A percentile compares a stretch with the other conserved stretches of the same genome.
Evolutionary conservation across 257 asterid genomes (phyloP).

Genomic region (Capsicum rhomboideum): DNA sequence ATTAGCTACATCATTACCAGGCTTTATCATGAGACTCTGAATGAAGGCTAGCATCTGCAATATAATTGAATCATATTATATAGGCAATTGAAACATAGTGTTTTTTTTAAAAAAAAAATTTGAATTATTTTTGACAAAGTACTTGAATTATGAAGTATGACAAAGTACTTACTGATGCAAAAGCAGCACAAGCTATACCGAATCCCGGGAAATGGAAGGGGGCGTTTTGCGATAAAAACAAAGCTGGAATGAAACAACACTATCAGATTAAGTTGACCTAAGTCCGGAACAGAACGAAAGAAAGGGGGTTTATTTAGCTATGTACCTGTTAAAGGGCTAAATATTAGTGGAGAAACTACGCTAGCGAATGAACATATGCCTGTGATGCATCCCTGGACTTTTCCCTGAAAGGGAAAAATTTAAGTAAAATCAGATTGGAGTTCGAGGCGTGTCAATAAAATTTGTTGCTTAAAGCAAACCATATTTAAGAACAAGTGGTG

Average conservation of each 20-base stretch:
- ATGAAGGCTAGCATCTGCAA: conserved; percentile 76
- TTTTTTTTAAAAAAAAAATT: too few species aligned
- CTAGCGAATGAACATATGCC: conserved; percentile 68
- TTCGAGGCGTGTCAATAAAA: neutral
- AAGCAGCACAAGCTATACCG: conserved; percentile 68
- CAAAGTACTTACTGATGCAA: conserved; percentile 50
- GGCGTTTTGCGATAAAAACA: conserved; percentile 64
- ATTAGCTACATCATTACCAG: conserved; percentile 15
- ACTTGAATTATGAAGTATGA: neutral
- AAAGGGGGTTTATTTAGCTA: neutral
- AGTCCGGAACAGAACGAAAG: neutral
- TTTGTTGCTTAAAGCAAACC: neutral
- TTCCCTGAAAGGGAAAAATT: conserved; percentile 67
- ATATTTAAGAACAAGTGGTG: neutral
- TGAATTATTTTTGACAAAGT: too few species aligned
- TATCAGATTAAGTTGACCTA: neutral
- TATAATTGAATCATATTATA: neutral
- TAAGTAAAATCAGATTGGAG: neutral
- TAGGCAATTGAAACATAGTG: neutral
- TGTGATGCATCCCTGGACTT: conserved; percentile 85
- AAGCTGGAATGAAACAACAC: conserved; percentile 25
- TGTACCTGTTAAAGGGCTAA: conserved; percentile 89
- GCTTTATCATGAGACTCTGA: conserved; percentile 50
- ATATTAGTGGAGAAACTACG: conserved; percentile 69
- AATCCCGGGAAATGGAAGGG: conserved; percentile 93